Evolutionary conservation across 805 yeast genomes (phyloP), one percentile per base, ranked within the genome.

Genomic region (Candida maris): DNA sequence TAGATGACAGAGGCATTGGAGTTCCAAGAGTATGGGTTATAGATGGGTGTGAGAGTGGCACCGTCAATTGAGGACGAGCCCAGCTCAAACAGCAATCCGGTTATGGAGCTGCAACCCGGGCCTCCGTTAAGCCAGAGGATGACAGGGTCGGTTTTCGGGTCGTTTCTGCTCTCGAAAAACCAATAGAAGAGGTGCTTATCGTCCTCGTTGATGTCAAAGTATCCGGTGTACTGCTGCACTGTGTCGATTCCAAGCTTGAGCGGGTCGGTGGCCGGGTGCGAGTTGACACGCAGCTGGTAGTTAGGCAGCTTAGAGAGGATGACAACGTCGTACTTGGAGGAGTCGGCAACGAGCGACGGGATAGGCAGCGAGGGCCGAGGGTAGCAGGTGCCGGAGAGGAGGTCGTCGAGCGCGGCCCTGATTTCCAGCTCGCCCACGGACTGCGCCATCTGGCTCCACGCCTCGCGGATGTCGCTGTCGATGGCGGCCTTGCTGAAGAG

Each of bases 41-140:
- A 64, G 27, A 72, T 69, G 16, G 89, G 89, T 51, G 74, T 73
- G 41, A 79, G 57, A 19, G 81, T 75, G 27, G 74, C 59, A 40
- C 69, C 73, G 30, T 52, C 41, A 44, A 86, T 78, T 16, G 79
- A 69, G 2, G 94, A 71, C 12, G 95, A 91, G 19, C 96, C 95
- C 51, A 86, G 71, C 59, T 87, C 96, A 57, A 85, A 85, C 57
- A 86, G 82, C 48, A 85, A 71, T 1, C 95, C 95, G 10, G 94
- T 85, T 64, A 85, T 64, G 8, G 95, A 85, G 12, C 94, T 84
- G 64, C 96, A 87, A 4, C 96, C 96, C 29, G 96, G 96, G 13
- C 96, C 96, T 50, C 96, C 96, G 57, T 87, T 87, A 56, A 87
- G 71, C 95, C 96, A 88, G 48, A 91, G 69, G 34, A 88, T 74